Evolutionary conservation across 495 filamentous ascomycete genomes (phyloP).

Genomic region (Echria macrotheca): DNA sequence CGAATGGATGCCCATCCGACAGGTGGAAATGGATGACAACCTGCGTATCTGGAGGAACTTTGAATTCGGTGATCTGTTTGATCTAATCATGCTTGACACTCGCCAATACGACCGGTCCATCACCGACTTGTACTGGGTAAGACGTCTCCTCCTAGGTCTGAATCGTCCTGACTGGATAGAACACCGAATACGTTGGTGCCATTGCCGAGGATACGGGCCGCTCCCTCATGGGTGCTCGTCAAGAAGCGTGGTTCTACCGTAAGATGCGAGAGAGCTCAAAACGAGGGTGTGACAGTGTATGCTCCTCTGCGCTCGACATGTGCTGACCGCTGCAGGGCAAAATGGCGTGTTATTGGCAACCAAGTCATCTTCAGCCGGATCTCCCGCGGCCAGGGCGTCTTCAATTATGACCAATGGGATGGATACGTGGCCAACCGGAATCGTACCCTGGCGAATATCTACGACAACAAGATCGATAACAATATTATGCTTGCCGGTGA

Average conservation of each 20-base stretch:
- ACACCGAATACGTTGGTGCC: constrained; percentile 50
- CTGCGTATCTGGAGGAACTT: constrained; percentile 65
- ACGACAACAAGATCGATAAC: constrained; percentile 58
- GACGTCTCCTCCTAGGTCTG: not conserved
- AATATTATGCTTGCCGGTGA: constrained; percentile 64
- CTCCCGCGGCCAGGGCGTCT: constrained; percentile 44
- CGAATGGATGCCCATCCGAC: constrained; percentile 61
- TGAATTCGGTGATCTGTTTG: constrained; percentile 57
- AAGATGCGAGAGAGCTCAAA: constrained; percentile 44
- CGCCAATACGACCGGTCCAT: constrained; percentile 59
- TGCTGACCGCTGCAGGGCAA: constrained; percentile 18
- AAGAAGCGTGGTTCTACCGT: constrained; percentile 67
- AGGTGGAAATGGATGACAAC: constrained; percentile 65
- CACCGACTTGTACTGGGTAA: constrained; percentile 34
- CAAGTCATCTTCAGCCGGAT: constrained; percentile 60
- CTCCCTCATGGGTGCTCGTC: constrained; percentile 57
- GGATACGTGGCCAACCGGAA: constrained; percentile 61
- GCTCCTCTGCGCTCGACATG: no score
- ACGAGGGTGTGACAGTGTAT: constrained; percentile 27
- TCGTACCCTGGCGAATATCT: constrained; percentile 53
- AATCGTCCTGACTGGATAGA: constrained; percentile 29
- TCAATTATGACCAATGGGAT: constrained; percentile 60
- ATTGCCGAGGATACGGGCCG: constrained; percentile 55
- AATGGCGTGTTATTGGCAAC: constrained; percentile 61
- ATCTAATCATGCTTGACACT: constrained; percentile 66